Percentiles rank a stretch among this genome's conserved stretches.
phyloP scores from a whole-genome alignment of 176 grass and related monocot species.

The Oryza australiensis region DNA sequence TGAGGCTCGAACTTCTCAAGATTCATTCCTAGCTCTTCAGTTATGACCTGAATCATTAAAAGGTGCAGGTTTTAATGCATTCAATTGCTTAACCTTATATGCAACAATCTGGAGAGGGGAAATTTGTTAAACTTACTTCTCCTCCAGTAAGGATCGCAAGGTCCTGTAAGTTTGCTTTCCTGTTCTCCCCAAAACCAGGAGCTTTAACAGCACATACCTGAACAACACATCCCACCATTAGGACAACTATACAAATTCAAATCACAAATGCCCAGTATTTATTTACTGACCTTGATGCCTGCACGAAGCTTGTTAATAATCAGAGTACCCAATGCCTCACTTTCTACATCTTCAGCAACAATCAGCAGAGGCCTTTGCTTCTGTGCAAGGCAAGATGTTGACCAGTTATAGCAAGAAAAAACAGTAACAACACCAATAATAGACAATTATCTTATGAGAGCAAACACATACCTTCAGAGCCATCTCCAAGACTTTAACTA shows the following conservation, averaged over 20 bases:
- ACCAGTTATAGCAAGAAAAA: slow-evolving; percentile 6
- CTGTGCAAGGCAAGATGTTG: slow-evolving; percentile 42
- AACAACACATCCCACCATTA: slow-evolving; percentile 9
- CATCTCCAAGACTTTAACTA: slow-evolving; percentile 88
- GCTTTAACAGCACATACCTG: slow-evolving; percentile 98
- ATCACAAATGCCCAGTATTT: background rate
- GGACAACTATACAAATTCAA: background rate
- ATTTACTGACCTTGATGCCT: slow-evolving; percentile 75
- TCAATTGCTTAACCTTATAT: background rate
- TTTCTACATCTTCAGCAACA: slow-evolving; percentile 97
- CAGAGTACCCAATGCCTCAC: slow-evolving; percentile 89
- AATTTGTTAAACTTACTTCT: slow-evolving; percentile 48
- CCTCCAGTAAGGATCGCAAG: slow-evolving; percentile 89
- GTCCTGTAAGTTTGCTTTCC: slow-evolving; percentile 91
- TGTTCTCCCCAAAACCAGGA: slow-evolving; percentile 98
- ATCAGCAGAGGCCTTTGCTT: slow-evolving; percentile 90
- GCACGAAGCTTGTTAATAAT: slow-evolving; percentile 98
- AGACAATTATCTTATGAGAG: background rate
- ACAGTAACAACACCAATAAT: background rate
- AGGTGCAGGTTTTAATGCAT: slow-evolving; percentile 2
- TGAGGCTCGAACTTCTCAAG: slow-evolving; percentile 79
- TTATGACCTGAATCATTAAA: slow-evolving; percentile 67
- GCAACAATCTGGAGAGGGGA: background rate
- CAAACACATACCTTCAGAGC: slow-evolving; percentile 65
- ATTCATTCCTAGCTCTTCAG: slow-evolving; percentile 97